Evolutionary conservation across 192 early-diverging fungal species (phyloP).

Genomic region (Irineochytrium annulatum): DNA sequence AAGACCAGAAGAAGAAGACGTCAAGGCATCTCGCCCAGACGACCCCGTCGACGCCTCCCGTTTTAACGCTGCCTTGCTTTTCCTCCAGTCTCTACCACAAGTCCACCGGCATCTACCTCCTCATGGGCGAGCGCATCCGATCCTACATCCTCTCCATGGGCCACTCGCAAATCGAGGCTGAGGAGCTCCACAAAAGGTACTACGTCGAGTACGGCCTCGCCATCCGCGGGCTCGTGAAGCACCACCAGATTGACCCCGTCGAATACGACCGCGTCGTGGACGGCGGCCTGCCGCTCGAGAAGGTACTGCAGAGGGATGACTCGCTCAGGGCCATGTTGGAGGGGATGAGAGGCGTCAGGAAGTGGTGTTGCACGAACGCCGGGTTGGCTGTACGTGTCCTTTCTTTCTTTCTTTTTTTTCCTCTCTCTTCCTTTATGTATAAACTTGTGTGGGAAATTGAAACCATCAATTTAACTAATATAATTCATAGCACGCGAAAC

Average conservation of each 20-base stretch:
- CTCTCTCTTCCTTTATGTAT: too few relatives aligned
- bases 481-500: conserved; percentile 55
- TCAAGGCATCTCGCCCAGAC: too few relatives aligned
- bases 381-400: conserved; percentile 47
- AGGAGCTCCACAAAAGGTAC: conserved; percentile 51
- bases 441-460: too few relatives aligned
- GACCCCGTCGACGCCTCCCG: too few relatives aligned
- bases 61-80: too few relatives aligned
- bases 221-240: conserved; percentile 62
- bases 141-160: conserved; percentile 55
- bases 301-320: conserved; percentile 54
- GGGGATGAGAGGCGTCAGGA: conserved; percentile 39
- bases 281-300: conserved; percentile 60
- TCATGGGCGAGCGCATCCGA: conserved; percentile 63
- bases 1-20: conserved; percentile 40
- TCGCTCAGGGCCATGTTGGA: conserved; percentile 60
- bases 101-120: conserved; percentile 40
- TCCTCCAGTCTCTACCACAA: conserved; percentile 24
- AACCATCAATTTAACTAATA: neutral
- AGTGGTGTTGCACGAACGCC: conserved; percentile 82
- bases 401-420: neutral
- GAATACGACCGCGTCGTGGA: conserved; percentile 69
- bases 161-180: conserved; percentile 47
- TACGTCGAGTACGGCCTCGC: conserved; percentile 69
- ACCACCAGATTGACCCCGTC: conserved; percentile 63